phyloP scores from a whole-genome alignment of 2,329 filamentous ascomycete species.

The Coniochaeta prunicola region DNA sequence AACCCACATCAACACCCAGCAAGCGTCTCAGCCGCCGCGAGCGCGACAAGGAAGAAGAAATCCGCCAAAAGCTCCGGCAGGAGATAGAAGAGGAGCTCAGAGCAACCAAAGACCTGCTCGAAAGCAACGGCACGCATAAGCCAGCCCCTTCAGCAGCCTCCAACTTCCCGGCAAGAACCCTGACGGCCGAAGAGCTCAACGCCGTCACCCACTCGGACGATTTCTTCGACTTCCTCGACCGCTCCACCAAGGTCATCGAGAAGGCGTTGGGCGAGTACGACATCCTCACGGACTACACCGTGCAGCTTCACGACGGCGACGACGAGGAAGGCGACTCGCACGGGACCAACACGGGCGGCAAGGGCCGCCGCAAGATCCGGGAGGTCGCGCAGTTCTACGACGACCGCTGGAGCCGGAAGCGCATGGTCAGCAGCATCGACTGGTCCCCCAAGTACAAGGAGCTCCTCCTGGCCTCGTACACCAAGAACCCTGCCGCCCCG shows the following conservation, averaged over 20 bases:
- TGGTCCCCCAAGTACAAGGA: constrained; percentile 96
- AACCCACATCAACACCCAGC: constrained; percentile 44
- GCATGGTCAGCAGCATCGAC: constrained; percentile 91
- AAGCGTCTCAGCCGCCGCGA: constrained; percentile 75
- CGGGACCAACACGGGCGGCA: constrained; percentile 59
- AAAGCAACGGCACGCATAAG: constrained; percentile 41
- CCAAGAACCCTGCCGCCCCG: constrained; percentile 91
- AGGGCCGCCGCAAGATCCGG: constrained; percentile 68
- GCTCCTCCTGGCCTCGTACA: constrained; percentile 88
- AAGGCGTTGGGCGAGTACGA: constrained; percentile 94
- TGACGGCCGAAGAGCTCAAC: constrained; percentile 78
- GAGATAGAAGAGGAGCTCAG: constrained; percentile 92
- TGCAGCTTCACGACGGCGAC: constrained; percentile 66
- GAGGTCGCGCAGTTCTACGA: constrained; percentile 93
- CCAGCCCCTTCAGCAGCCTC: constrained; percentile 27
- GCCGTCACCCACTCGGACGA: constrained; percentile 89
- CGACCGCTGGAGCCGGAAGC: constrained; percentile 92
- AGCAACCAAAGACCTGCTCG: constrained; percentile 56
- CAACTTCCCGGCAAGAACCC: constrained; percentile 70
- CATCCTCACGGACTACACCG: constrained; percentile 87
- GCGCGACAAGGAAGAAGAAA: constrained; percentile 78
- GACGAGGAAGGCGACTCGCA: constrained; percentile 86
- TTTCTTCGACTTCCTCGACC: constrained; percentile 90
- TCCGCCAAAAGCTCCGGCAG: constrained; percentile 73
- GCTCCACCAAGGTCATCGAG: constrained; percentile 95